Evolutionary conservation across 148 eudicot genomes (phyloP), one percentile per base, ranked within the genome.

Genomic region (Amaranthus palmeri): DNA sequence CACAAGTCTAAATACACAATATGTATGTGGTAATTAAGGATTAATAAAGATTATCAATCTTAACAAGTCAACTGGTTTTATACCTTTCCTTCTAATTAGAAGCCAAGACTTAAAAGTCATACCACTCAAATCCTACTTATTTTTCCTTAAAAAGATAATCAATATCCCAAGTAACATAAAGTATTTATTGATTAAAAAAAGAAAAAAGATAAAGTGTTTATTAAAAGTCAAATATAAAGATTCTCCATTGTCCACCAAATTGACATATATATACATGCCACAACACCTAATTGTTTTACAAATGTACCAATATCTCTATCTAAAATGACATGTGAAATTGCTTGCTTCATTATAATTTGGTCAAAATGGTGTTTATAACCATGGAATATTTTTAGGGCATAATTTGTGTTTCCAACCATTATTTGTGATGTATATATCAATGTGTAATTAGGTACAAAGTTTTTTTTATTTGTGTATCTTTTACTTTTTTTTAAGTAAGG

Each of bases 31-130:
- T 54, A 58, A 13, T 25, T 8, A 9, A 52, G 41, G 42, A 73
- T 61, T 73, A 78, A 48, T 69, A 68, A 61, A 78, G 41, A 54
- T 73, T 68, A 79, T 74, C 70, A 46, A 60, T 13, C 13, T 14
- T 17, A 69, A 65, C 67, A 69, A 50, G 81, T 79, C 81, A 79
- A 79, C 81, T 47, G 78, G 44, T 74, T 69, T 74, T 55, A 54
- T 74, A 50, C 70, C 67, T 14, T 8, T 8, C 18, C 81, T 17
- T 68, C 70, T 47, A 78, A 73, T 73, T 73, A 73, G 70, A 74
- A 79, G 59, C 61, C 48, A 62, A 54, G 6, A 18, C n/a, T n/a
- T 6, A 50, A 55, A 79, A 69, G 81, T 74, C 71, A 56, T 14
- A 73, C 55, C 6, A 25, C 6, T 49, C 71, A 72, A 51, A 49